Conservation (phyloP, 2,329 filamentous ascomycete species). For the Dactylellina drechsleri region DNA sequence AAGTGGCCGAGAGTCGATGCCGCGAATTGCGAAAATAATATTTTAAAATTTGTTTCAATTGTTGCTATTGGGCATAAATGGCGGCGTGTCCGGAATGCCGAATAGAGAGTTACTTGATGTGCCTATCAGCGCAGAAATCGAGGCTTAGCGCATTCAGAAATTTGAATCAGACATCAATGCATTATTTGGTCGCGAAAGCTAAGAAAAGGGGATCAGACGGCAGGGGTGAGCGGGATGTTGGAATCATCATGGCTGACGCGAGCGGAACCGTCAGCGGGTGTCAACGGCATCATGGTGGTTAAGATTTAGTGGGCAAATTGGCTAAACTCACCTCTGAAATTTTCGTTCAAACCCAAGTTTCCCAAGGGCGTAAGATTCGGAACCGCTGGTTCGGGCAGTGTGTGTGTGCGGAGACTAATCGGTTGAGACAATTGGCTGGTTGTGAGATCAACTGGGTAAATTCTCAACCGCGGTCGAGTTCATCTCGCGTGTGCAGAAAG, state of each 20-base stretch:
- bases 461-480: neutral
- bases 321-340: neutral
- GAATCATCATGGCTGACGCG: slow-evolving; percentile 27
- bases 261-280: slow-evolving; percentile 33
- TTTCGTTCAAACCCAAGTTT: slow-evolving; percentile 3
- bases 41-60: neutral
- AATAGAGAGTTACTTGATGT: neutral
- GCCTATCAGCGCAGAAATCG: no score
- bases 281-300: slow-evolving; percentile 9
- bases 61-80: neutral
- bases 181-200: no score
- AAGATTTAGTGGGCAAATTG: slow-evolving; percentile 11
- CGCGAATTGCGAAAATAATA: slow-evolving; percentile 2
- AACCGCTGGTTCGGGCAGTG: slow-evolving; percentile 39
- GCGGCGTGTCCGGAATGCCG: slow-evolving; percentile 2
- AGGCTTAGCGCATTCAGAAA: no score
- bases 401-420: slow-evolving; percentile 8
- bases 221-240: neutral
- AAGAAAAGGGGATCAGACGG: no score
- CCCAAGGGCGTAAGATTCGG: slow-evolving; percentile 5
- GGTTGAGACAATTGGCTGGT: no score
- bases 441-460: neutral
- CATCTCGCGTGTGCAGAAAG: slow-evolving; percentile 30
- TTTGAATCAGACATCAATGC: no score
- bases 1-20: slow-evolving; percentile 1